These are phyloP conservation scores for Immersiella caudata DNA, from an alignment of 495 filamentous ascomycete species.

Conservation along the genomic window DNA sequence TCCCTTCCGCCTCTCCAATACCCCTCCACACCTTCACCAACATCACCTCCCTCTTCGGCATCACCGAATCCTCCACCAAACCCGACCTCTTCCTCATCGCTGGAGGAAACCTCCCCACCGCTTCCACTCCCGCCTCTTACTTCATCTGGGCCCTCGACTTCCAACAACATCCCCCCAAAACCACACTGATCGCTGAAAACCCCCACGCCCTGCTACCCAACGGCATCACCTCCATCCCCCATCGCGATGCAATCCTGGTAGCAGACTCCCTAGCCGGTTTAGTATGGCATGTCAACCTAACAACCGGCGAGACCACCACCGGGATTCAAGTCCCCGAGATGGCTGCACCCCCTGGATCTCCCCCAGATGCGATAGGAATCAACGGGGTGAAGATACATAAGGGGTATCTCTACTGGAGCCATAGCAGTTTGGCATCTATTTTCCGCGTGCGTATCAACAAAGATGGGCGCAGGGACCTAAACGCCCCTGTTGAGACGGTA, in stretches of 20 bases:
- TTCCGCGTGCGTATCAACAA: not conserved
- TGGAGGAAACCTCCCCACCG: not conserved
- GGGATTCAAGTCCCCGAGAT: not conserved
- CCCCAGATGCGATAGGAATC: not conserved
- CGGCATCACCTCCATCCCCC: not conserved
- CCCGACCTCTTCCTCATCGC: conserved; percentile 1
- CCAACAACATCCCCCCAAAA: not conserved
- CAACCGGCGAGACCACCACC: not conserved
- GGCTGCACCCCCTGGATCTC: not conserved
- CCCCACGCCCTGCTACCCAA: conserved; percentile 3
- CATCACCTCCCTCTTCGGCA: not conserved
- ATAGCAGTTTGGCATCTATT: not conserved
- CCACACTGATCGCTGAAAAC: not conserved
- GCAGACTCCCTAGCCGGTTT: conserved; percentile 4
- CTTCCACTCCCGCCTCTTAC: not conserved
- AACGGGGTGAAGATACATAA: conserved; percentile 3
- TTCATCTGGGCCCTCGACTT: not conserved
- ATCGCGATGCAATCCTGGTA: not conserved
- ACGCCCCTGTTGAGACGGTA: not conserved
- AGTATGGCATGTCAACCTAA: not conserved
- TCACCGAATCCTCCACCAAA: not conserved
- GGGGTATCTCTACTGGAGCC: conserved; percentile 3
- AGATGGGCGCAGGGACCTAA: not conserved
- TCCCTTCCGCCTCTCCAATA: not conserved
- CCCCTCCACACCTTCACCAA: not conserved